Evolutionary conservation across 177 flowering plant genomes (phyloP).

Genomic region (Vitis hybrid): DNA sequence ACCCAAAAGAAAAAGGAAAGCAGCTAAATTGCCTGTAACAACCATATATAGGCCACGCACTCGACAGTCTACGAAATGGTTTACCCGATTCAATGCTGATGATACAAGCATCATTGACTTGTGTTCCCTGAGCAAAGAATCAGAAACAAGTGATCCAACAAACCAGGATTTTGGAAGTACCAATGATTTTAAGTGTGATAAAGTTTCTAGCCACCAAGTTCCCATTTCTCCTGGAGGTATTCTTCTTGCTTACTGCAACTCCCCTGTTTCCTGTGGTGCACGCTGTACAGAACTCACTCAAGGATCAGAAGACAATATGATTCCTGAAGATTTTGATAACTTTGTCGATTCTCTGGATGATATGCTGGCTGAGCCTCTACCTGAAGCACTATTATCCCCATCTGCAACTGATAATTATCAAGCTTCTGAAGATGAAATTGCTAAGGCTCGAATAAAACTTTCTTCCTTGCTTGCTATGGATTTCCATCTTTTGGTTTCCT

Average conservation of each 20-base stretch:
- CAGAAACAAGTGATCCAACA: not conserved
- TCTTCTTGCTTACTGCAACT: too few species aligned
- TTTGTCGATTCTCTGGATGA: constrained; percentile 29
- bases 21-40: not conserved
- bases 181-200: not conserved
- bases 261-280: too few species aligned
- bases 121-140: not conserved
- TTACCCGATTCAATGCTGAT: not conserved
- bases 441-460: constrained; percentile 20
- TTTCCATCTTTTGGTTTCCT: constrained; percentile 15
- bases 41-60: constrained; percentile 8
- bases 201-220: constrained; percentile 1
- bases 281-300: not conserved
- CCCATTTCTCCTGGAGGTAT: not conserved
- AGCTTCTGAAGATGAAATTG: constrained; percentile 13
- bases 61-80: constrained; percentile 2
- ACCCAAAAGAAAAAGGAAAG: constrained; percentile 3
- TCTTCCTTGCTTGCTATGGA: constrained; percentile 23
- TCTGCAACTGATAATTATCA: not conserved
- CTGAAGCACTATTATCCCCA: not conserved
- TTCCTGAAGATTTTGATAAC: constrained; percentile 22
- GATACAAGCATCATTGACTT: not conserved
- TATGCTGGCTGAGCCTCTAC: constrained; percentile 10
- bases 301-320: not conserved
- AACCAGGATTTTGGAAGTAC: not conserved